Evolutionary conservation across 2,329 filamentous ascomycete genomes (phyloP).

Genomic region (Fusarium virguliforme): DNA sequence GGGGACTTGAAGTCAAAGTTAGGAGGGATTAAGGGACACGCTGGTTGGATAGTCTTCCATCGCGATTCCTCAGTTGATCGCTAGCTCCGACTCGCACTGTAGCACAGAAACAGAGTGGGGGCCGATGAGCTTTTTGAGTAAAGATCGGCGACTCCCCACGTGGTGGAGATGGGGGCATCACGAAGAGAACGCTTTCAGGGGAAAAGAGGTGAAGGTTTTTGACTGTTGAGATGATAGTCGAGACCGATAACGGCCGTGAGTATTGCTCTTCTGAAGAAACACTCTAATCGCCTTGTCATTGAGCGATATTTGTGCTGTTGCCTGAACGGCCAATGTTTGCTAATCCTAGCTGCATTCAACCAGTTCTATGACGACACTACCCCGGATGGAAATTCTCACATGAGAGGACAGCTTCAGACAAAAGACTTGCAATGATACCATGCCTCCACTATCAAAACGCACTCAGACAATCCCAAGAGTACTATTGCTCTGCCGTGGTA

Average conservation of each 20-base stretch:
- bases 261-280: not conserved
- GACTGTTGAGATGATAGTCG: not conserved
- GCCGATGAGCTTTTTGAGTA: not conserved
- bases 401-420: not conserved
- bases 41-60: not conserved
- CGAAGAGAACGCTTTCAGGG: not conserved
- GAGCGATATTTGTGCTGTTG: not conserved
- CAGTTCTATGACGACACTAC: conserved; percentile 33
- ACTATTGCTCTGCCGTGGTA: not conserved
- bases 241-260: not conserved
- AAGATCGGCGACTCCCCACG: not conserved
- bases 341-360: conserved; percentile 8
- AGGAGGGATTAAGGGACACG: not conserved
- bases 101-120: not conserved
- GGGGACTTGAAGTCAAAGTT: not conserved
- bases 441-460: not conserved
- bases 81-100: conserved; percentile 9
- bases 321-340: not conserved
- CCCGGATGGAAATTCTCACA: not conserved
- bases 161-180: not conserved
- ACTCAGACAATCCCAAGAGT: not conserved
- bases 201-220: not conserved
- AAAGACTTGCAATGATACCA: not conserved
- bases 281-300: not conserved
- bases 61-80: not conserved